Base-by-base conservation (phyloP, 768 basidiomycete species). In the Mycena amicta region DNA sequence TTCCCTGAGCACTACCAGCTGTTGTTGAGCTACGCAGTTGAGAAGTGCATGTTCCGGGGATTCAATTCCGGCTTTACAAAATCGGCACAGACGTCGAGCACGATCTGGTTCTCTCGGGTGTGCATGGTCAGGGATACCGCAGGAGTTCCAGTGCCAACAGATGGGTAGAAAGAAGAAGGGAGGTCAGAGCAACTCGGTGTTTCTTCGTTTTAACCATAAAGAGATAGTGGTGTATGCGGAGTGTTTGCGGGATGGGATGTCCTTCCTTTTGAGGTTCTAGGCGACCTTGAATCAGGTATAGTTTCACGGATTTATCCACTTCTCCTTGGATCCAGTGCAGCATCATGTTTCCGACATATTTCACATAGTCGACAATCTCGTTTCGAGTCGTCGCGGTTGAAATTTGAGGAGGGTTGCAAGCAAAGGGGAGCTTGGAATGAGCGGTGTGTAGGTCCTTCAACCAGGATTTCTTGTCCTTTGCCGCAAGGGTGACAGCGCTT, bases 101-200 rank as follows among this genome's bases (percentile, higher is more conserved):
- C 52, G 16, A 5, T 39, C 30, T 12, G 28, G 13, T n/a, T 30
- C 18, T n/a, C n/a, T n/a, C 23, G 8, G 52, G 33, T 39, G 52
- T 30, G 16, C 52, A 53, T 53, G 52, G 25, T 53, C 52, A 5
- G n/a, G 52, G 8, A n/a, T 39, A 53, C n/a, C 52, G 52, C 8
- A 53, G 52, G 5, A 12, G 5, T 39, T 53, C 52, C 45, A 53
- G 5, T 26, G 52, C 52, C 13, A 53, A 29, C 15, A 8, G 28
- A 22, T 53, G 52, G 4, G 52, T 53, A 12, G 52, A 53, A 6
- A 39, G 16, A 4, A 53, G 18, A n/a, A 53, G 15, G 11, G 52
- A 41, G 15, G 33, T 53, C 30, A 53, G 28, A 11, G 52, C 52
- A 39, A 4, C 11, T 5, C 52, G 16, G 25, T 53, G 52, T 8